These are phyloP conservation scores for Calonectria pteridis DNA, from an alignment of 2,329 filamentous ascomycete genomes.

Conservation along the genomic window DNA sequence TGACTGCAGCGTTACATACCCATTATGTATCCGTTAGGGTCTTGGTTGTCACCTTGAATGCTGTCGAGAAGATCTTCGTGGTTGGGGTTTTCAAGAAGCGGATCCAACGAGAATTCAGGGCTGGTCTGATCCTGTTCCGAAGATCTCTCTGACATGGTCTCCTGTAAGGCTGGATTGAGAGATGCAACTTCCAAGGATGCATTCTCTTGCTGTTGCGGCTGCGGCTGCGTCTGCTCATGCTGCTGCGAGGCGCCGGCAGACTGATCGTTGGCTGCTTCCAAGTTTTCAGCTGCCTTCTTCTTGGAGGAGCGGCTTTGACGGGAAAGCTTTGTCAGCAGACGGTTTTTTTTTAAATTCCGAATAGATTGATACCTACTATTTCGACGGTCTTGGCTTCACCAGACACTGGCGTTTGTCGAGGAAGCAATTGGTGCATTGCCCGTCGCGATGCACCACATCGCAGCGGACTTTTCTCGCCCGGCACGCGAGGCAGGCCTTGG, in stretches of 20 bases:
- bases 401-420: slow-evolving; percentile 29
- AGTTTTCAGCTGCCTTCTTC: background rate
- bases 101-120: background rate
- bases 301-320: slow-evolving; percentile 5
- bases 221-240: background rate
- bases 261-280: background rate
- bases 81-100: background rate
- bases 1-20: background rate
- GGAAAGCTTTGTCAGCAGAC: background rate
- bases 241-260: background rate
- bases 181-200: background rate
- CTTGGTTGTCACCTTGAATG: background rate
- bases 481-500: slow-evolving; percentile 28
- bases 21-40: background rate
- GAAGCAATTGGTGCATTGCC: slow-evolving; percentile 29
- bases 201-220: background rate
- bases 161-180: background rate
- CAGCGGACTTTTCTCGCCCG: slow-evolving; percentile 29
- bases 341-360: background rate
- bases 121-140: background rate
- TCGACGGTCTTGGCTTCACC: slow-evolving; percentile 24
- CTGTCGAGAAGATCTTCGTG: background rate
- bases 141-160: slow-evolving; percentile 6
- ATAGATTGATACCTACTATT: slow-evolving; percentile 17
- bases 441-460: slow-evolving; percentile 26